phyloP scores from a whole-genome alignment of 2,329 filamentous ascomycete species.

The Phialophora macrospora region DNA sequence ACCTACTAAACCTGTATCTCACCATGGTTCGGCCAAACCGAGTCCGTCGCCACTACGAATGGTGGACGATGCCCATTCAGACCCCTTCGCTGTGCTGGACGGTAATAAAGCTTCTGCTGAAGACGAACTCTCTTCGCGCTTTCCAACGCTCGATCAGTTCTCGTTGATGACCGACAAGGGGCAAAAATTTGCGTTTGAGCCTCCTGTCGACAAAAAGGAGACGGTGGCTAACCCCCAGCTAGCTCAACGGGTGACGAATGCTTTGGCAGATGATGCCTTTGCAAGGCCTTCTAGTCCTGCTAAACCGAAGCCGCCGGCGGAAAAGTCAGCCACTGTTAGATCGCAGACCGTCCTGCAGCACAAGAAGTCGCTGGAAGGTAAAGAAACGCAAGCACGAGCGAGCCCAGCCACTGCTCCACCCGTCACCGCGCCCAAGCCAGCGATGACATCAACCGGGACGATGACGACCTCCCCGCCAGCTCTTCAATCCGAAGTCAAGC shows the following conservation, averaged over 20 bases:
- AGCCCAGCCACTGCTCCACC: constrained; percentile 21
- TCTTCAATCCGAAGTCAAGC: constrained; percentile 42
- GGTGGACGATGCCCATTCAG: constrained; percentile 60
- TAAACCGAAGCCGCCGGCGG: constrained; percentile 40
- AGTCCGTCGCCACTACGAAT: constrained; percentile 72
- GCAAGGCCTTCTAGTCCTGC: constrained; percentile 52
- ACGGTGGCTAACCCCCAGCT: constrained; percentile 58
- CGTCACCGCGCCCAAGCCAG: constrained; percentile 54
- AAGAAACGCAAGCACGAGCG: constrained; percentile 22
- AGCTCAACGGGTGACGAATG: constrained; percentile 71
- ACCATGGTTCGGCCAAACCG: constrained; percentile 58
- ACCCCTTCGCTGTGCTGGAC: constrained; percentile 92
- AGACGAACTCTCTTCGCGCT: constrained; percentile 83
- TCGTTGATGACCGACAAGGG: constrained; percentile 84
- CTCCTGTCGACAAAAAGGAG: constrained; percentile 54
- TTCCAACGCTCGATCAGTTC: constrained; percentile 92
- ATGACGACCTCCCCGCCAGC: constrained; percentile 69
- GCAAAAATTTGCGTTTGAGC: constrained; percentile 81
- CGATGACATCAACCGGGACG: constrained; percentile 73
- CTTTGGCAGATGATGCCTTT: constrained; percentile 85
- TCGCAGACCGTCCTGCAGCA: constrained; percentile 34
- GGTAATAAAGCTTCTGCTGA: constrained; percentile 60
- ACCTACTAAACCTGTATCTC: constrained; percentile 61
- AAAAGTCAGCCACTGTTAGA: constrained; percentile 40
- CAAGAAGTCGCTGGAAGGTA: constrained; percentile 33